These are phyloP conservation scores for Alternaria gansuensis DNA, from an alignment of 2,329 filamentous ascomycete genomes.

Conservation along the genomic window DNA sequence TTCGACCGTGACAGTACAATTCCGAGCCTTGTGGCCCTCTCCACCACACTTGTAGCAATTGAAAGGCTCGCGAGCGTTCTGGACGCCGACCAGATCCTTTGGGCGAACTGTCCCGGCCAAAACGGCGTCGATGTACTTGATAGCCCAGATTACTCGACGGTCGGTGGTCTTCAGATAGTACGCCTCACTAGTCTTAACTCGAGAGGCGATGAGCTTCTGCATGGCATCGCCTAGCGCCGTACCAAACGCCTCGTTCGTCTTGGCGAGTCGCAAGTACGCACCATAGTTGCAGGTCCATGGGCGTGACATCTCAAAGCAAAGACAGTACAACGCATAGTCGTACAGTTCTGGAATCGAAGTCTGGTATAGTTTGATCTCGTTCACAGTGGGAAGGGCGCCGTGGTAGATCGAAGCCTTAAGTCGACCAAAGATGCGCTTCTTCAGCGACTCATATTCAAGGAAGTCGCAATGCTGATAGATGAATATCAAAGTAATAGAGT, in stretches of 20 bases:
- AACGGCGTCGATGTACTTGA: conserved; percentile 8
- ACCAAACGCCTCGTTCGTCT: conserved; percentile 15
- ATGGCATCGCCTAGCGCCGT: conserved; percentile 12
- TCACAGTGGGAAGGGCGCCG: conserved; percentile 15
- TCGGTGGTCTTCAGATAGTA: conserved; percentile 18
- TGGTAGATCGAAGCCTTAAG: conserved; percentile 17
- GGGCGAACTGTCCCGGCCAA: not conserved
- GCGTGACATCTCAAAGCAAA: conserved; percentile 20
- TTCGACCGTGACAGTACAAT: conserved; percentile 1
- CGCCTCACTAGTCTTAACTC: conserved; percentile 13
- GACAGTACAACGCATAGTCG: conserved; percentile 2
- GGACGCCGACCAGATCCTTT: not conserved
- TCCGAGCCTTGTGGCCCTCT: not conserved
- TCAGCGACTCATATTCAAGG: conserved; percentile 27
- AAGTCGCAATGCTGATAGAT: conserved; percentile 29
- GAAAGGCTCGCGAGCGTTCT: not conserved
- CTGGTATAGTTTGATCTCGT: conserved; percentile 21
- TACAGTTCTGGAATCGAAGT: conserved; percentile 18
- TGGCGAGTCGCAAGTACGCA: conserved; percentile 19
- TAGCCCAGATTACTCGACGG: conserved; percentile 11
- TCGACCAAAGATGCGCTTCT: conserved; percentile 18
- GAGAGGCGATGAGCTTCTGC: conserved; percentile 9
- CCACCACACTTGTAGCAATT: conserved; percentile 6
- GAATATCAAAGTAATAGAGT: conserved; percentile 21
- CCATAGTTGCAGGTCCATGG: conserved; percentile 26